Evolutionary conservation across 2,329 filamentous ascomycete species (phyloP), one percentile per base, ranked within the genome.

Genomic region (Botrytis fabae): DNA sequence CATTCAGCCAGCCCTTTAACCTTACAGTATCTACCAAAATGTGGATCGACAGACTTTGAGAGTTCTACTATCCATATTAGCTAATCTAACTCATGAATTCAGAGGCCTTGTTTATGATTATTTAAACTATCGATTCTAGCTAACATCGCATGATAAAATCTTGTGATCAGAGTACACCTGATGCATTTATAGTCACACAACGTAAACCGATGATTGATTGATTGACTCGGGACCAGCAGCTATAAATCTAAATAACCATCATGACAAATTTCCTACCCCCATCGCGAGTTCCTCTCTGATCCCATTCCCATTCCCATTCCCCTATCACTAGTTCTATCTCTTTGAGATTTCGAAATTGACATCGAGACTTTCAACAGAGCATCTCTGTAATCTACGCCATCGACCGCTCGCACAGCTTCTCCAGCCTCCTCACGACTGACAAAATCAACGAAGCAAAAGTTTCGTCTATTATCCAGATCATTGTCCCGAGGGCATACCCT

Each of bases 381-480:
- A 20, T 40, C 44, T 51, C 69, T 64, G 25, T 70, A 70, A 2
- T 28, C 54, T 10, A 7, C 18, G 4, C 57, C 40, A 64, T 32
- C 32, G 32, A 51, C 64, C 32, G 59, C 69, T 40, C 22, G 12
- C 25, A 35, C 38, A 32, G 69, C 69, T 14, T 60, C 59, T 64
- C 32, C 10, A 28, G 69, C 69, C 35, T 51, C 57, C 32, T 70
- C 59, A 5, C 25, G 16, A 28, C 32, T 70, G 5, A 25, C 20
- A 10, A 70, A 64, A 32, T 64, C 57, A 28, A 70, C 32, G 12
- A 64, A 70, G 20, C 69, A 70, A 18, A 64, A 70, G 12, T 64
- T 70, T 48, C 28, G 32, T 62, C 69, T 16, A 28, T 57, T 22
- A 42, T 66, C 32, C 28, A 7, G 44, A 28, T 57, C 12, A 1